Conservation (phyloP, 306 rosid species). For the Herpetospermum pedunculosum region DNA sequence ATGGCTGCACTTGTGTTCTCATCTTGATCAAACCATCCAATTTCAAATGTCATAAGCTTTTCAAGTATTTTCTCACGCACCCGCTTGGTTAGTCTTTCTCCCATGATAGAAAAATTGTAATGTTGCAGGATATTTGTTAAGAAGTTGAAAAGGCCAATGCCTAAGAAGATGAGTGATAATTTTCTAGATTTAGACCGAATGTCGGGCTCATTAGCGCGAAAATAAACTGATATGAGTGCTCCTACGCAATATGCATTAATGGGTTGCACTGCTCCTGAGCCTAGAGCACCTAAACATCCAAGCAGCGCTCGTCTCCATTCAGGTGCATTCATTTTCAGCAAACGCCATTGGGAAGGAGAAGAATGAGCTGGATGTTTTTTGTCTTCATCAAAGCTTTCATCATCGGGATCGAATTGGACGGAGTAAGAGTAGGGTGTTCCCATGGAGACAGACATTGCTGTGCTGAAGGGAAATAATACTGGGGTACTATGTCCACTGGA, state of each 20-base stretch:
- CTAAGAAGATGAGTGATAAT: conserved; percentile 54
- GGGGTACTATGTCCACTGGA: conserved; percentile 48
- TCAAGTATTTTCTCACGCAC: conserved; percentile 56
- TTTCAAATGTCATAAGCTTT: conserved; percentile 65
- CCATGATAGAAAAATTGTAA: conserved; percentile 70
- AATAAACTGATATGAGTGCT: conserved; percentile 51
- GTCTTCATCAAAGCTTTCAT: conserved; percentile 41
- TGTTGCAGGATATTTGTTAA: conserved; percentile 66
- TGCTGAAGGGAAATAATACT: conserved; percentile 37
- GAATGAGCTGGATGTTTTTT: conserved; percentile 25
- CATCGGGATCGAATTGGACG: conserved; percentile 47
- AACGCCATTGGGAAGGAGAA: conserved; percentile 61
- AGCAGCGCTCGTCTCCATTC: conserved; percentile 63
- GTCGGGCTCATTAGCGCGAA: conserved; percentile 32
- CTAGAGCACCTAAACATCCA: conserved; percentile 76
- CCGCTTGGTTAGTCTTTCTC: conserved; percentile 71
- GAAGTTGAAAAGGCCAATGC: conserved; percentile 68
- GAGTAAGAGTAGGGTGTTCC: conserved; percentile 78
- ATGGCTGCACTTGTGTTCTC: conserved; percentile 86
- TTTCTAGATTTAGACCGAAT: conserved; percentile 44
- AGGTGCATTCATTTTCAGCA: conserved; percentile 69
- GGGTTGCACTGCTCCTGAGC: conserved; percentile 85
- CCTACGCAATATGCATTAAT: conserved; percentile 74
- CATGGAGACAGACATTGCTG: conserved; percentile 42
- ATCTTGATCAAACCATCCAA: conserved; percentile 82